Evolutionary conservation across 148 eudicot genomes (phyloP).

Genomic region (Rhododendron vialii): DNA sequence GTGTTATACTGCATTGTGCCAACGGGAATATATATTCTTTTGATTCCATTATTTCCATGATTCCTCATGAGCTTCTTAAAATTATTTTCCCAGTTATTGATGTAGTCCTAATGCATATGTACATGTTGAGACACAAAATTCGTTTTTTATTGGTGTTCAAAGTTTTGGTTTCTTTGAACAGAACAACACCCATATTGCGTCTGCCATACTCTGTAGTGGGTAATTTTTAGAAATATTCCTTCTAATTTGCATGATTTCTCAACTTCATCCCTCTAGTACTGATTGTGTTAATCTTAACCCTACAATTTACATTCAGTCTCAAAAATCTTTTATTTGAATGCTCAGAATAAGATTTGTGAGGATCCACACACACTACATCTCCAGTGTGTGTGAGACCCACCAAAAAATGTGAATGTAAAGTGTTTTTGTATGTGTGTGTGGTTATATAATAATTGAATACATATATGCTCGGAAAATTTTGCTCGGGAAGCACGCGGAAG

Average conservation of each 20-base stretch:
- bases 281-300: neutral
- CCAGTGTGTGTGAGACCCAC: too few species aligned
- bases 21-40: neutral
- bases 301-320: neutral
- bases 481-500: too few species aligned
- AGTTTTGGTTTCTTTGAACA: neutral
- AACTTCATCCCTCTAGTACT: neutral
- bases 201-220: slow-evolving; percentile 15
- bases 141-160: neutral
- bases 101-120: neutral
- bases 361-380: too few species aligned
- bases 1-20: neutral
- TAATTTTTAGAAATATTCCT: neutral
- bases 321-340: too few species aligned
- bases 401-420: too few species aligned
- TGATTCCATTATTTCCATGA: neutral
- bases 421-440: too few species aligned
- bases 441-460: too few species aligned
- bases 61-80: neutral
- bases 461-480: too few species aligned
- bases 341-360: too few species aligned
- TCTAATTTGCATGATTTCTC: neutral
- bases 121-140: neutral
- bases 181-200: too few species aligned
- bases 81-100: neutral